Conservation (phyloP, 768 basidiomycete species). For the Pleurotus tuber-regium region DNA sequence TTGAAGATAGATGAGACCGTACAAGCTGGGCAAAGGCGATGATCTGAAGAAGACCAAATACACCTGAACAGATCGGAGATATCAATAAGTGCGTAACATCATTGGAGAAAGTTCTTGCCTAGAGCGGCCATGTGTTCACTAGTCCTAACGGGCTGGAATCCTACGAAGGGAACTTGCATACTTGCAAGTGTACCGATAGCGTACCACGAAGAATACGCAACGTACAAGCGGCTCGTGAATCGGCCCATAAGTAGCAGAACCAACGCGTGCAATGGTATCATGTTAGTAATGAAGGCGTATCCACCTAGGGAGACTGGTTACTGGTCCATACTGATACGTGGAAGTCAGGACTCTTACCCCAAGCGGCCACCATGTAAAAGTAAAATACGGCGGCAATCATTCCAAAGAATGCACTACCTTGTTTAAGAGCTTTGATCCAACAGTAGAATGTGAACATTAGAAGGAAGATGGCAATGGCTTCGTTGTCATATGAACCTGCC, state of each 20-base stretch:
- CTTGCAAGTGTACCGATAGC: constrained; percentile 94
- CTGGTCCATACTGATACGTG: constrained; percentile 8
- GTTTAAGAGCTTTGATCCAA: constrained; percentile 96
- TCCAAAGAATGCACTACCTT: constrained; percentile 89
- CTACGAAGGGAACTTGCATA: constrained; percentile 99
- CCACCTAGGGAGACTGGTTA: constrained; percentile 53
- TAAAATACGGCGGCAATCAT: constrained; percentile 93
- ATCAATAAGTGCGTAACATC: background rate
- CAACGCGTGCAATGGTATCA: constrained; percentile 97
- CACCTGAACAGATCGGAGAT: constrained; percentile 46
- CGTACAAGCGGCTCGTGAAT: constrained; percentile 88
- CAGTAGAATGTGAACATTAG: constrained; percentile 98
- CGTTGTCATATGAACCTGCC: constrained; percentile 99
- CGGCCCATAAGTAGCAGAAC: constrained; percentile 95
- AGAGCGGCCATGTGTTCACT: constrained; percentile 99
- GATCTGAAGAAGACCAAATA: constrained; percentile 95
- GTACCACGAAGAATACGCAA: constrained; percentile 97
- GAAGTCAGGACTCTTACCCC: constrained; percentile 59
- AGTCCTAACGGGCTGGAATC: constrained; percentile 96
- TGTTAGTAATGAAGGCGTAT: constrained; percentile 99
- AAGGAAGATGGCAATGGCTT: constrained; percentile 99
- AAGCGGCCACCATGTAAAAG: constrained; percentile 99
- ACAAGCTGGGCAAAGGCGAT: constrained; percentile 91
- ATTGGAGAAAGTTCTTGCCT: constrained; percentile 47
- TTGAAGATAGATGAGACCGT: constrained; percentile 83